A percentile compares a stretch with the other conserved stretches of the same genome.
Evolutionary conservation across 371 early-diverging fungal species (phyloP).

Genomic region (Mucor racemosus): DNA sequence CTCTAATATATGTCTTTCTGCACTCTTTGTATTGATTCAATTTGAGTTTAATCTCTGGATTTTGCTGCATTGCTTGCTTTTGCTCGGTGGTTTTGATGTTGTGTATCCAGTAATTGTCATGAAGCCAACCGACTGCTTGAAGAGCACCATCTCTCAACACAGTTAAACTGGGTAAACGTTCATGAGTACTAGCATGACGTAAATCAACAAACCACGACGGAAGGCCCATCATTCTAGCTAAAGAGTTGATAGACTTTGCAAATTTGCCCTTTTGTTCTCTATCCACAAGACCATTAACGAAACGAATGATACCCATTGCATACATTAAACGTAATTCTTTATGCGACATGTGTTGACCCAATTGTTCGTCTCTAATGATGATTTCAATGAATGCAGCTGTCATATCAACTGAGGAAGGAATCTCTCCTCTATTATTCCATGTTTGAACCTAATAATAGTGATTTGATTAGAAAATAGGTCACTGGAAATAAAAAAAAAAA

Average conservation of each 20-base stretch:
- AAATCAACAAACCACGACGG: constrained; percentile 74
- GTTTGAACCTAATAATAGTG: constrained; percentile 55
- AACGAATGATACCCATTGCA: constrained; percentile 56
- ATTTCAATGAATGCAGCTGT: constrained; percentile 63
- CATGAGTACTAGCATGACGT: constrained; percentile 71
- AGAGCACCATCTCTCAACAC: constrained; percentile 56
- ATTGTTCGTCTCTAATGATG: constrained; percentile 52
- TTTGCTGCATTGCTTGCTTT: background rate
- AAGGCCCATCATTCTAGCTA: constrained; percentile 63
- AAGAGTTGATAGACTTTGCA: constrained; percentile 54
- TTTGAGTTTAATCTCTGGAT: constrained; percentile 26
- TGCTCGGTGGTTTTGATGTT: constrained; percentile 26
- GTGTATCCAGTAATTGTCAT: constrained; percentile 51
- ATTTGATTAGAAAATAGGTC: background rate
- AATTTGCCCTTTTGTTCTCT: constrained; percentile 56
- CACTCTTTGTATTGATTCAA: constrained; percentile 46
- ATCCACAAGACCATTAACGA: constrained; percentile 75
- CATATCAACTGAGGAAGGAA: constrained; percentile 64
- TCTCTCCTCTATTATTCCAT: constrained; percentile 63
- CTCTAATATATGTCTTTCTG: constrained; percentile 39
- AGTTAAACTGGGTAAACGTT: constrained; percentile 62
- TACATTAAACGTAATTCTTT: constrained; percentile 65
- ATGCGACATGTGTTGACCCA: constrained; percentile 38
- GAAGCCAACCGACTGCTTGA: constrained; percentile 60
- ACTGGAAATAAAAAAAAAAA: background rate